Evolutionary conservation across 2,329 filamentous ascomycete species (phyloP).

Genomic region (Botrytis porri): DNA sequence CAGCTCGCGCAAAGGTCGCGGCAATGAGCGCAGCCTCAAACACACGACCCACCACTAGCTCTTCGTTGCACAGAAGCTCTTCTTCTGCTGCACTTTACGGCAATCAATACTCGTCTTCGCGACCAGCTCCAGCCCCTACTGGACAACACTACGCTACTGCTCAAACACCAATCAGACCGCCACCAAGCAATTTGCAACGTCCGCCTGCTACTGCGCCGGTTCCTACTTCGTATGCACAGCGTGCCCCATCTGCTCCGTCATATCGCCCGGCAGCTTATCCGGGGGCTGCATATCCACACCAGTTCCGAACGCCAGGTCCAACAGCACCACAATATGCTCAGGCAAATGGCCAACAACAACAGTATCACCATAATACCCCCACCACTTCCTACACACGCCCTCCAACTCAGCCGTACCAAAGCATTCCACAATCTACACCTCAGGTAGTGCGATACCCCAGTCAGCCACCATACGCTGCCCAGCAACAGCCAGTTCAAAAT

Average conservation of each 20-base stretch:
- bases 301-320: slow-evolving; percentile 32
- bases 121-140: slow-evolving; percentile 21
- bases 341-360: slow-evolving; percentile 26
- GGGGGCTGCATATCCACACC: slow-evolving; percentile 35
- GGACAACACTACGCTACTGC: slow-evolving; percentile 22
- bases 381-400: slow-evolving; percentile 30
- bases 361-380: slow-evolving; percentile 31
- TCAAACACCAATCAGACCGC: slow-evolving; percentile 35
- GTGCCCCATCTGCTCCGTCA: slow-evolving; percentile 30
- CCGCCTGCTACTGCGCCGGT: slow-evolving; percentile 32
- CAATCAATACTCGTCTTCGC: slow-evolving; percentile 37
- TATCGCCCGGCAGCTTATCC: slow-evolving; percentile 35
- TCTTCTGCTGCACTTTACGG: slow-evolving; percentile 34
- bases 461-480: slow-evolving; percentile 32
- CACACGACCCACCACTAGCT: slow-evolving; percentile 26
- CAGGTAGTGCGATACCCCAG: slow-evolving; percentile 31
- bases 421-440: slow-evolving; percentile 29
- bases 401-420: slow-evolving; percentile 30
- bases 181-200: slow-evolving; percentile 32
- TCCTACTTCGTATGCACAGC: slow-evolving; percentile 29
- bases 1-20: slow-evolving; percentile 33
- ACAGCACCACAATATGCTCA: slow-evolving; percentile 30
- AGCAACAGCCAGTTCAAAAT: slow-evolving; percentile 32
- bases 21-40: slow-evolving; percentile 27
- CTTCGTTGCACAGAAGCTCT: slow-evolving; percentile 32